Evolutionary conservation across 306 rosid genomes (phyloP), one percentile per base, ranked within the genome.

Genomic region (Prunus mume): DNA sequence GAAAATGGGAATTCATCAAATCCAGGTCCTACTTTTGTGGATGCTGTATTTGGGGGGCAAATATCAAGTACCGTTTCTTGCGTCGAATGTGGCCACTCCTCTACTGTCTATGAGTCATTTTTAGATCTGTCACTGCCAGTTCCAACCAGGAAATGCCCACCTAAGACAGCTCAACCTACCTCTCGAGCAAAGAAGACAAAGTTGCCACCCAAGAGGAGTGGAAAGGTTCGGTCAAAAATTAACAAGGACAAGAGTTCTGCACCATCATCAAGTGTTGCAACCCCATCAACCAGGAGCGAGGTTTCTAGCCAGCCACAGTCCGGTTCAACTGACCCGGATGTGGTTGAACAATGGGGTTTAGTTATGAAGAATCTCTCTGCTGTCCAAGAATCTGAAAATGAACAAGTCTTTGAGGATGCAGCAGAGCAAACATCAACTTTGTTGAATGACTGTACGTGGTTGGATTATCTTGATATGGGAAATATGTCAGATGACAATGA

Each of bases 101-200:
- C 99, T 67, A 88, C 92, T 14, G 93, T 96, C 69, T 90, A 91
- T 20, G 99, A 96, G 70, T 96, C 99, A 30, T 92, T 89, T 80
- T 77, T 96, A 76, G 98, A 96, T 87, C 91, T 96, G 52, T 96
- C 99, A 55, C 83, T 96, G 65, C 87, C 99, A 6, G 96, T 96
- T 79, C 99, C 99, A 69, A 91, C 93, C 69, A 96, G 84, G 81
- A 92, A 87, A 69, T 82, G 93, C 78, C 90, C 84, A 57, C 68
- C 90, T 65, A 84, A 84, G 76, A 88, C 90, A 84, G 79, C 84
- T 43, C 91, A 80, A 78, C 85, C 76, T 73, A 80, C 68, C 27
- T 61, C 90, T 49, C 89, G 87, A 68, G 75, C 82, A 78, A 96
- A 85, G 82, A 96, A 91, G 68, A 32, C 86, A 24, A 95, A 92